Conservation (phyloP, 2,329 filamentous ascomycete species). For the Ophiostoma novo-ulmi region DNA sequence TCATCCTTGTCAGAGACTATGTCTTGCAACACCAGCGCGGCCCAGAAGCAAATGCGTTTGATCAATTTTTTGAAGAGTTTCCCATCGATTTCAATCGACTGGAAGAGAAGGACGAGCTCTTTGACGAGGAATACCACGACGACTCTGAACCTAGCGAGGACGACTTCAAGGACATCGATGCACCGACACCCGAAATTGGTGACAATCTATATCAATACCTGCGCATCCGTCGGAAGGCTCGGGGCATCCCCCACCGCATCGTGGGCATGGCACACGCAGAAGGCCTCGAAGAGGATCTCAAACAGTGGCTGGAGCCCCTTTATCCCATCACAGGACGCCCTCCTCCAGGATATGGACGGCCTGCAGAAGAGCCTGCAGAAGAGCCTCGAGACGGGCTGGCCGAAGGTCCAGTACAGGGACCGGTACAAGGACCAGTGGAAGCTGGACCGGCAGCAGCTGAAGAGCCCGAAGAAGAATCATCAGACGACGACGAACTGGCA, state of each 20-base stretch:
- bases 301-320: slow-evolving; percentile 55
- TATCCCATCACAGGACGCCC: slow-evolving; percentile 33
- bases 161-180: background rate
- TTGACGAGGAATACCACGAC: background rate
- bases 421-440: too few species aligned
- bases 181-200: background rate
- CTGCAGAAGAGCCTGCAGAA: background rate
- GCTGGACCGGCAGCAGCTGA: background rate
- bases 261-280: slow-evolving; percentile 58
- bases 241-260: slow-evolving; percentile 55
- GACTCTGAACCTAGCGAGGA: background rate
- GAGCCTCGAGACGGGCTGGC: background rate
- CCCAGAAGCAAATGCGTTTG: slow-evolving; percentile 68
- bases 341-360: background rate
- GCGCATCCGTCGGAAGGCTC: slow-evolving; percentile 55
- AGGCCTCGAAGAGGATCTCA: slow-evolving; percentile 52
- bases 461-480: background rate
- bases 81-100: slow-evolving; percentile 17
- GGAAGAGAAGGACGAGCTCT: background rate
- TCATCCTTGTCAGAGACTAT: slow-evolving; percentile 95
- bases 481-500: background rate
- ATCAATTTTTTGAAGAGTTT: slow-evolving; percentile 30
- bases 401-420: background rate
- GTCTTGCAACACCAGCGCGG: slow-evolving; percentile 96
- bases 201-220: slow-evolving; percentile 43